Base-by-base conservation (phyloP, 768 basidiomycete species). In the Leccinum broughii region DNA sequence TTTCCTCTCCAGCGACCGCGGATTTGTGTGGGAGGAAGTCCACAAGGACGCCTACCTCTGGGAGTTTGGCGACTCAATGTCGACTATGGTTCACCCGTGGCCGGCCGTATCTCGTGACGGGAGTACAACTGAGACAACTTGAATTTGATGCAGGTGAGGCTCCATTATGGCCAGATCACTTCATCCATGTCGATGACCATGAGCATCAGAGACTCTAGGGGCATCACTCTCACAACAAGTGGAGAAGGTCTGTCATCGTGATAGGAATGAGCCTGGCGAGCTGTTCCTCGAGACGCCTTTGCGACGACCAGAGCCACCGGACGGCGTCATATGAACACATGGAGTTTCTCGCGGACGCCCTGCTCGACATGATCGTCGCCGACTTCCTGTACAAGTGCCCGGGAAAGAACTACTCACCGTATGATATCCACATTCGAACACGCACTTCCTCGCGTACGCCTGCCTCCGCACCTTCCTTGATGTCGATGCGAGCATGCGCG, bases 11-110 rank as follows among this genome's bases (percentile, higher is more conserved):
- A 4, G 28, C 28, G 28, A 28, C 28, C 5, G 1, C 28, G 28
- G 28, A 28, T 28, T 28, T 28, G 28, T 28, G 28, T 28, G 28
- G 28, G 28, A 28, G 28, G 28, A 28, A 28, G 28, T 28, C 98
- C 58, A 81, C 79, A 99, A 99, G 72, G 95, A 96, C 65, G 96
- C 97, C 0, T 91, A 98, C 70, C 81, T 98, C 41, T 99, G 93
- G 94, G 95, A 95, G 72, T 98, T 96, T 67, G 96, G 96, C 39
- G 97, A 98, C 76, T 96, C 93, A 0, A 97, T 96, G 6, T 95
- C 95, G 13, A 35, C 28, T 28, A 28, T 28, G 26, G 26, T 26
- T 26, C 26, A 26, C 26, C 26, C 26, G 26, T 26, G 26, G 26
- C 26, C 26, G 26, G 26, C 26, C 26, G 26, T 26, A 26, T 26